phyloP scores from a whole-genome alignment of 345 rosid genomes.

The Dimocarpus longan region DNA sequence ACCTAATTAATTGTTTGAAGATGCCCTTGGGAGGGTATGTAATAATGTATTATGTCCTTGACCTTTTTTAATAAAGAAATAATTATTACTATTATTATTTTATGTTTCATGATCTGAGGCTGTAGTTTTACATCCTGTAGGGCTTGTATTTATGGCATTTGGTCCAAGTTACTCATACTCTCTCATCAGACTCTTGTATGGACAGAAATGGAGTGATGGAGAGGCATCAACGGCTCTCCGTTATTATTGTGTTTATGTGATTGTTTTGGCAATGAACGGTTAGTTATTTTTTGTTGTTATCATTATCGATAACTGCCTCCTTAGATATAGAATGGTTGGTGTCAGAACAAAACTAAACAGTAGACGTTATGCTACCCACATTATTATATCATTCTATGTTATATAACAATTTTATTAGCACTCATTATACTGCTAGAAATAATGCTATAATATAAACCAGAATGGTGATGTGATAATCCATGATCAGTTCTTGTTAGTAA shows the following conservation, averaged over 20 bases:
- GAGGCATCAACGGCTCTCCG: conserved; percentile 82
- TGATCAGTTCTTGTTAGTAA: conserved; percentile 1
- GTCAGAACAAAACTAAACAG: not conserved
- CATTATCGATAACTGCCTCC: not conserved
- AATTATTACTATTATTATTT: not conserved
- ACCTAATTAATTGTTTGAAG: conserved; percentile 1
- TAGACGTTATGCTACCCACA: not conserved
- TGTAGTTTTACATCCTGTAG: conserved; percentile 35
- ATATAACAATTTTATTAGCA: not conserved
- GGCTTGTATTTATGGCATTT: conserved; percentile 83
- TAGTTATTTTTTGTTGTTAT: conserved; percentile 29
- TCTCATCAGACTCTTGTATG: conserved; percentile 81
- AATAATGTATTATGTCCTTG: not conserved
- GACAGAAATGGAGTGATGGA: conserved; percentile 96
- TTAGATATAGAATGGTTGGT: not conserved
- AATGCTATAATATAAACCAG: not conserved
- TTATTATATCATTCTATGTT: conserved; percentile 4
- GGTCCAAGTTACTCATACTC: conserved; percentile 98
- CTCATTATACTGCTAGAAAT: not conserved
- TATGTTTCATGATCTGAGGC: conserved; percentile 15
- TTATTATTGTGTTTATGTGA: conserved; percentile 81
- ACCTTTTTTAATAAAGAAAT: not conserved
- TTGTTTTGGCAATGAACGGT: conserved; percentile 84
- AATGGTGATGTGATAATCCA: not conserved
- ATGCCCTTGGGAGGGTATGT: not conserved